These are phyloP conservation scores for Picochlorum sp. DNA, from an alignment of 139 green algal species.

Conservation along the genomic window DNA sequence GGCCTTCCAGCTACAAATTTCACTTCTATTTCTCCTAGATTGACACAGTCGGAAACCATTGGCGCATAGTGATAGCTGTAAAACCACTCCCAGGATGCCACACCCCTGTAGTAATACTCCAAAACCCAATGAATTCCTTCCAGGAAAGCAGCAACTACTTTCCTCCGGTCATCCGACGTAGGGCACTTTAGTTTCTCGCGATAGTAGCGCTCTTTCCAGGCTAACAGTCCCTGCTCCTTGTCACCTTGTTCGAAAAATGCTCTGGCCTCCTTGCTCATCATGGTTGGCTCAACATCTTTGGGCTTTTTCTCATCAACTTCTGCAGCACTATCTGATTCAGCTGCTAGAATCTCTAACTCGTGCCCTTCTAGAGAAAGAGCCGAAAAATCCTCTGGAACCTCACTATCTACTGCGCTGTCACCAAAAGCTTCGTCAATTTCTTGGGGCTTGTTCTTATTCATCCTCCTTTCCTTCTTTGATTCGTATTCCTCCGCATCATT, in stretches of 20 bases:
- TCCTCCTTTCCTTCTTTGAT: conserved; percentile 28
- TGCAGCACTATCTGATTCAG: conserved; percentile 25
- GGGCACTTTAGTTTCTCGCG: conserved; percentile 65
- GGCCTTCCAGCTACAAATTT: conserved; percentile 64
- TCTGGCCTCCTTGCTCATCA: conserved; percentile 73
- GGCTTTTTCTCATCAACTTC: neutral
- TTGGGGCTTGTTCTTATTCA: conserved; percentile 1
- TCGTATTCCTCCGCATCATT: conserved; percentile 77
- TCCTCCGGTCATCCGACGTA: conserved; percentile 9
- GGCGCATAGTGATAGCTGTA: conserved; percentile 91
- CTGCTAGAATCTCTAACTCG: conserved; percentile 34
- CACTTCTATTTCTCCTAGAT: conserved; percentile 13
- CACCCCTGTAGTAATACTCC: conserved; percentile 90
- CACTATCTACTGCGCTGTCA: conserved; percentile 18
- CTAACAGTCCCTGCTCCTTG: conserved; percentile 41
- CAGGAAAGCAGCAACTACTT: conserved; percentile 59
- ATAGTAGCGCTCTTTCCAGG: conserved; percentile 81
- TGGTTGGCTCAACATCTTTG: conserved; percentile 48
- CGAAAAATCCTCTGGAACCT: too few relatives aligned
- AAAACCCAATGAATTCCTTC: conserved; percentile 79
- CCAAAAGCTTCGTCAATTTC: conserved; percentile 36
- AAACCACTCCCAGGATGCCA: conserved; percentile 89
- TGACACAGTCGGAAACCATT: conserved; percentile 61
- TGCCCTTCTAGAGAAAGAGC: neutral
- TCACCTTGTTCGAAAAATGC: conserved; percentile 62